phyloP scores from a whole-genome alignment of 78 protist species.

The Protostelium mycophagum region DNA sequence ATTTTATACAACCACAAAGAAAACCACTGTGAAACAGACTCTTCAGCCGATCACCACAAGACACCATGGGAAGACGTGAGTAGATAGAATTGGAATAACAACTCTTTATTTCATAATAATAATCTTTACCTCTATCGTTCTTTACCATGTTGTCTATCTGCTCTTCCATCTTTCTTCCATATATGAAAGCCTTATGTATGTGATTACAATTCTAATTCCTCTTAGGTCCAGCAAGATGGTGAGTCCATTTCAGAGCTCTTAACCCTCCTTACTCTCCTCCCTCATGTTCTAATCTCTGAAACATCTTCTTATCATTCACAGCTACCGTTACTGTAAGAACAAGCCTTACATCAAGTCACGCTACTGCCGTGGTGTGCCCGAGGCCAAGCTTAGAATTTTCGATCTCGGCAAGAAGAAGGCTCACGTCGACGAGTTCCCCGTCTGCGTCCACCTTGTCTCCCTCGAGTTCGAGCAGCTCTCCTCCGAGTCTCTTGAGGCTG shows the following conservation, averaged over 20 bases:
- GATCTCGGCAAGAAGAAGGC: slow-evolving; percentile 98
- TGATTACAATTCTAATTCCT: too few relatives aligned
- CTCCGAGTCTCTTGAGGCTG: slow-evolving; percentile 99
- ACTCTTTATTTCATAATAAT: too few relatives aligned
- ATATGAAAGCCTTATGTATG: too few relatives aligned
- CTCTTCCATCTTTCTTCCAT: not conserved
- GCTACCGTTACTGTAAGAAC: slow-evolving; percentile 97
- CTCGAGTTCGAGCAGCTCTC: slow-evolving; percentile 97
- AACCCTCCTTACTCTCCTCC: too few relatives aligned
- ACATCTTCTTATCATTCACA: not conserved
- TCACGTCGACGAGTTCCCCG: slow-evolving; percentile 95
- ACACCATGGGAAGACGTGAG: not conserved
- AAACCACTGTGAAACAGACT: not conserved
- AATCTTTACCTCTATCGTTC: too few relatives aligned
- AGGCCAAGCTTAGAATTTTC: slow-evolving; percentile 87
- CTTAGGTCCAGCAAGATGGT: not conserved
- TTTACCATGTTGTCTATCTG: not conserved
- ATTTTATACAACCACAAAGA: not conserved
- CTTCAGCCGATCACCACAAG: not conserved
- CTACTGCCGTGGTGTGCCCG: slow-evolving; percentile 99
- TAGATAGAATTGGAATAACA: too few relatives aligned
- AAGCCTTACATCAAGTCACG: slow-evolving; percentile 99
- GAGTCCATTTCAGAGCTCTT: not conserved
- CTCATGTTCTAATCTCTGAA: too few relatives aligned
- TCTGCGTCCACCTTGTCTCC: slow-evolving; percentile 95